Evolutionary conservation across 2,329 filamentous ascomycete species (phyloP), one percentile per base, ranked within the genome.

Genomic region (Talaromyces rugulosus): DNA sequence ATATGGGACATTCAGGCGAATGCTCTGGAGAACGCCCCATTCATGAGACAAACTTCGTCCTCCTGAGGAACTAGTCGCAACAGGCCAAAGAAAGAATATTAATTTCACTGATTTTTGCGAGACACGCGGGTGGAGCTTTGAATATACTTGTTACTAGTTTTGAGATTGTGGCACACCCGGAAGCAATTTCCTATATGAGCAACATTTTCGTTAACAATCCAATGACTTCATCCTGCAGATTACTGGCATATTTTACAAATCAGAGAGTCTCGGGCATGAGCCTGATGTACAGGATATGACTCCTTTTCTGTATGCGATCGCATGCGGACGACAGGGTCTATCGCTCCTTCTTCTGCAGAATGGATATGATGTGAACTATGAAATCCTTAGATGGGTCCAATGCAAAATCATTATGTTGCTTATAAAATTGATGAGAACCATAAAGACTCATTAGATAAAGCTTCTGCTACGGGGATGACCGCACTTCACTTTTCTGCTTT

Each of bases 1-100:
- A 63, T 78, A 6, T 81, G 78, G 77, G 63, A 66, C 12, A 68
- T 60, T n/a, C 34, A 60, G 14, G 58, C 50, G 58, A 54, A 23
- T 60, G 58, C 58, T 3, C 50, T 60, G 16, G 58, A 60, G 12
- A 60, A 60, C 0, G 50, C 58, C 3, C 34, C 58, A 7, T 60
- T 60, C 34, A 60, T 60, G 23, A 60, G 34, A 60, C 11, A 5
- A 57, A 47, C 18, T 16, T 31, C 5, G 36, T 57, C 36, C 23
- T 57, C 36, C 27, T 57, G 36, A 57, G 55, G 16, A 31, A 1
- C 23, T 56, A 42, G 23, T 23, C 23, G 23, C 23, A 23, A 23
- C 23, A 23, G 23, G 23, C 2, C 23, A 23, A 23, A 23, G 23
- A 1, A 23, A 23, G 23, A 23, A 23, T 23, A 23, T 23, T 23